Evolutionary conservation across 2,329 filamentous ascomycete species (phyloP), one percentile per base, ranked within the genome.

Genomic region (Aspergillus tamarii): DNA sequence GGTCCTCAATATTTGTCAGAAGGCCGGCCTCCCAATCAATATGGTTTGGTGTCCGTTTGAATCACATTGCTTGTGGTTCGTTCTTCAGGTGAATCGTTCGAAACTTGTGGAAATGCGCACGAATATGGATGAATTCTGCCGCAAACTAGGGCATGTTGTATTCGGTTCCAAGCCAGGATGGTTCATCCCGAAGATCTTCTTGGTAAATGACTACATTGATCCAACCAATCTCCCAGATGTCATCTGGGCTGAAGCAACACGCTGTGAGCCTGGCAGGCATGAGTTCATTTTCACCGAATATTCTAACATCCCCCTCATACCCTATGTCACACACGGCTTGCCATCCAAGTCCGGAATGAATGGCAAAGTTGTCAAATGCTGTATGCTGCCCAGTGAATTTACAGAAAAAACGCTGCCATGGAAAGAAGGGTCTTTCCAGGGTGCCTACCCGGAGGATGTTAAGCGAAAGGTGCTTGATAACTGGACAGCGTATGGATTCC

Each of bases 121-220:
- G 2, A 65, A 60, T 21, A 65, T 67, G 34, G 52, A 63, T 23
- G 66, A 66, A 3, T 67, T 68, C 23, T 62, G 64, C 45, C 45
- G 39, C 52, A 12, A 66, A 62, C 19, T 67, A 12, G 67, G 69
- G 7, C 63, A 70, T 48, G 54, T 62, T 10, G 64, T 70, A 10
- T 69, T 70, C 45, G 53, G 60, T n/a, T 66, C 69, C 5, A 67
- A 70, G 36, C 64, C 69, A 45, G 67, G 69, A n/a, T 68, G 67
- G 65, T 67, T 66, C 36, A 66, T 70, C 16, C 61, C 64, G 10
- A 70, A 69, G 56, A 45, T 70, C 14, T 69, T 67, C 36, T 36
- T 70, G 3, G 67, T 70, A 28, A 66, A 65, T 4, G 66, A 70
- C 7, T 63, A 70, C 39, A 58, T 70, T 46, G 69, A 70, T 56